Percentiles rank a stretch among this genome's conserved stretches.
Conservation (phyloP, 805 yeast genomes). For the Pichia thaimueangensis region DNA sequence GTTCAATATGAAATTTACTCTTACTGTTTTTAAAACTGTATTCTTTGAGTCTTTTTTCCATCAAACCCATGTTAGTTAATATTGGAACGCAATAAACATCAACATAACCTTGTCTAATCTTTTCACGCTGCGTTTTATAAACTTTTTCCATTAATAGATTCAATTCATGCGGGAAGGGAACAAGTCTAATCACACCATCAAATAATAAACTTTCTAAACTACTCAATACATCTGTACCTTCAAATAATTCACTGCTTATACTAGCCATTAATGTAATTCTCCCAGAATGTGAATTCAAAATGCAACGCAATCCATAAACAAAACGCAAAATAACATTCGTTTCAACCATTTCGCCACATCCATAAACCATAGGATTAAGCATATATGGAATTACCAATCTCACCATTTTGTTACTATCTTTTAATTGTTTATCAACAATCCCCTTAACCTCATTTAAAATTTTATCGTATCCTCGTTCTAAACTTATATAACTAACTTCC, state of each 20-base stretch:
- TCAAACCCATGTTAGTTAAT: slow-evolving; percentile 69
- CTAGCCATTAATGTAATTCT: slow-evolving; percentile 45
- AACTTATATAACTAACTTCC: slow-evolving; percentile 54
- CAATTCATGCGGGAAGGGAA: slow-evolving; percentile 77
- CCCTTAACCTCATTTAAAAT: slow-evolving; percentile 38
- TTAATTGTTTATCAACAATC: slow-evolving; percentile 32
- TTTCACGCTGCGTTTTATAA: slow-evolving; percentile 64
- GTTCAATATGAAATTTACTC: slow-evolving; percentile 77
- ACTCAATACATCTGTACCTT: slow-evolving; percentile 40
- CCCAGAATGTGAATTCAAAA: slow-evolving; percentile 40
- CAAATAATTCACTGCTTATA: slow-evolving; percentile 59
- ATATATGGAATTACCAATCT: slow-evolving; percentile 72
- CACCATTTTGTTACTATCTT: slow-evolving; percentile 39
- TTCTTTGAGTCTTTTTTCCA: slow-evolving; percentile 70
- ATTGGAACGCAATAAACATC: slow-evolving; percentile 69
- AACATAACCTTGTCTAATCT: slow-evolving; percentile 80
- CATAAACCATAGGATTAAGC: slow-evolving; percentile 70
- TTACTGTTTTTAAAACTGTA: slow-evolving; percentile 82
- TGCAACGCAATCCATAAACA: slow-evolving; percentile 48
- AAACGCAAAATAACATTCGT: slow-evolving; percentile 52
- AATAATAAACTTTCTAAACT: slow-evolving; percentile 47
- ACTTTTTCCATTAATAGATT: slow-evolving; percentile 58
- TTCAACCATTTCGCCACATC: slow-evolving; percentile 32
- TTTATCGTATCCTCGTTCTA: slow-evolving; percentile 21
- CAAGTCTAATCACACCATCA: slow-evolving; percentile 67